A percentile compares a stretch with the other conserved stretches of the same genome.
Conservation (phyloP, 148 eudicot genomes). For the Cornus suecica region DNA sequence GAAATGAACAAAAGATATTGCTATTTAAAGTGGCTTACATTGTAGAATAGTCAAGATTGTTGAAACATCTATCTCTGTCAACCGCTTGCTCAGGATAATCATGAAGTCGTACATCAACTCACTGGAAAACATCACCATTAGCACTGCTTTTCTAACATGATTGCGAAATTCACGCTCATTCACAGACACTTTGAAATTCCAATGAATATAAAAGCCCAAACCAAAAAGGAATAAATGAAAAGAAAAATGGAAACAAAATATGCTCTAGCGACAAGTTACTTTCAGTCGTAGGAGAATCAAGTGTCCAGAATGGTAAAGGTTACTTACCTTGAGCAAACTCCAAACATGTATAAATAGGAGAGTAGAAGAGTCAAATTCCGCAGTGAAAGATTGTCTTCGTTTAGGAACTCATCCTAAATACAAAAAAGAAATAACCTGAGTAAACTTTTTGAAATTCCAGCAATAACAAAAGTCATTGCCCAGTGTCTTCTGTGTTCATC, state of each 20-base stretch:
- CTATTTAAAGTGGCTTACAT: slow-evolving; percentile 39
- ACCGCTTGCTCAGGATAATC: slow-evolving; percentile 67
- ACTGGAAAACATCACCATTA: slow-evolving; percentile 46
- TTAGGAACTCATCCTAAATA: slow-evolving; percentile 67
- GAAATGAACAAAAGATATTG: neutral
- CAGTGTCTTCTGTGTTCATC: neutral
- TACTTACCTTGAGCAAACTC: slow-evolving; percentile 85
- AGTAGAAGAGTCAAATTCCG: slow-evolving; percentile 87
- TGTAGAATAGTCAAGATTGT: slow-evolving; percentile 74
- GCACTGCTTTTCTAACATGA: slow-evolving; percentile 7
- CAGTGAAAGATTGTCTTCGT: slow-evolving; percentile 90
- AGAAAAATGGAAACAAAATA: too few relatives aligned
- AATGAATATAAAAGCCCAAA: neutral
- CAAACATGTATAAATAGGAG: slow-evolving; percentile 77
- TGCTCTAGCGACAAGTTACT: neutral
- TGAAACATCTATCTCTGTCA: slow-evolving; percentile 84
- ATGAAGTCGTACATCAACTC: slow-evolving; percentile 88
- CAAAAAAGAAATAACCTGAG: neutral
- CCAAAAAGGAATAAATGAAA: too few relatives aligned
- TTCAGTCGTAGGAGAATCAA: neutral
- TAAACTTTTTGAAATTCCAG: too few relatives aligned
- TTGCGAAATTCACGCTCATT: neutral
- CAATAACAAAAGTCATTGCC: neutral
- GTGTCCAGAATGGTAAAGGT: neutral
- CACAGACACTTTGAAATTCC: neutral